phyloP scores from a whole-genome alignment of 805 yeast genomes.

The Yarrowia sp. region DNA sequence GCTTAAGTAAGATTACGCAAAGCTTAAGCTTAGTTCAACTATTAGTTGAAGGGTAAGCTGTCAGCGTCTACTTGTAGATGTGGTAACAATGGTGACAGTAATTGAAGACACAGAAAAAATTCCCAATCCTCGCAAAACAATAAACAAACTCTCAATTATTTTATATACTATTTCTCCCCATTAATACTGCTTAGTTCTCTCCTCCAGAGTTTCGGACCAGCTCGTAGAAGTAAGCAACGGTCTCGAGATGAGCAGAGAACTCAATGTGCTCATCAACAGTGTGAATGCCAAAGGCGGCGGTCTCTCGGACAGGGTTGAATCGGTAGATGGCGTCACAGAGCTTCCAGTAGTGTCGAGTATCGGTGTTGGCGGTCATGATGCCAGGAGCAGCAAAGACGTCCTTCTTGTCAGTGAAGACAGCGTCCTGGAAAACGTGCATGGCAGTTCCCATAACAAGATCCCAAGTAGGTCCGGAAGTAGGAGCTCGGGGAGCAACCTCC shows the following conservation, averaged over 20 bases:
- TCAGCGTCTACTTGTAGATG: too few species aligned
- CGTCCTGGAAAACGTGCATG: conserved; percentile 65
- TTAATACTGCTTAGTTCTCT: not conserved
- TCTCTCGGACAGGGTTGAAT: conserved; percentile 55
- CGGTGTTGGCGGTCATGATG: conserved; percentile 72
- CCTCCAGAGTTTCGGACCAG: conserved; percentile 44
- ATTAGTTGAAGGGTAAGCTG: not conserved
- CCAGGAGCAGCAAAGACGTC: conserved; percentile 60
- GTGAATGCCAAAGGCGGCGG: conserved; percentile 54
- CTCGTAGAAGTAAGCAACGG: conserved; percentile 48
- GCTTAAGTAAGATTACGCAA: too few species aligned
- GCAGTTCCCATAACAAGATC: conserved; percentile 63
- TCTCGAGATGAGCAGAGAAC: conserved; percentile 59
- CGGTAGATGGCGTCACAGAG: conserved; percentile 66
- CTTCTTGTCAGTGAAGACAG: conserved; percentile 47
- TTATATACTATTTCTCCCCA: not conserved
- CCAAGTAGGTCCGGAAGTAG: conserved; percentile 53
- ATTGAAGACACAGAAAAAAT: not conserved
- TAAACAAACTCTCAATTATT: not conserved
- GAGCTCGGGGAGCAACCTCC: conserved; percentile 62
- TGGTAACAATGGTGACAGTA: too few species aligned
- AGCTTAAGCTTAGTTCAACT: not conserved
- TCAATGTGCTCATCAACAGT: conserved; percentile 65
- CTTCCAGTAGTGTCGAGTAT: conserved; percentile 68
- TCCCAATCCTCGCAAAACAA: not conserved